A percentile compares a stretch with the other conserved stretches of the same genome.
These are phyloP conservation scores for Calonectria pauciramosa DNA, from an alignment of 2,329 filamentous ascomycete genomes.

Conservation along the genomic window DNA sequence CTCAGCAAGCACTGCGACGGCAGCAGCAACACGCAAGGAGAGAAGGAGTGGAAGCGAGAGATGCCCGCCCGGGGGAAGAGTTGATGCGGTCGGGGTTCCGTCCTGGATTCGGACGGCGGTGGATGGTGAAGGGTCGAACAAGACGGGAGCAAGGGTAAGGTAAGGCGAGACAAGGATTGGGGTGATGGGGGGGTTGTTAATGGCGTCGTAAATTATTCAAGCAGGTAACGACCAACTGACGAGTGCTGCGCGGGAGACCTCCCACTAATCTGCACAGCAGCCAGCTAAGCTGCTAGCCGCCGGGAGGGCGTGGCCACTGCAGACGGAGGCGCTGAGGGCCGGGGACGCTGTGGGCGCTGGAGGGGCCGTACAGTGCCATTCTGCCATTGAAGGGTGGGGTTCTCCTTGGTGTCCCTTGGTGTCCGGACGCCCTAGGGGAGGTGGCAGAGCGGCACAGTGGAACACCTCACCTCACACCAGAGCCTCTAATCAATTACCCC, in stretches of 20 bases:
- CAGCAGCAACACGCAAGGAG: constrained; percentile 2
- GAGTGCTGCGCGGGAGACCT: neutral
- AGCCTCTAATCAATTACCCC: neutral
- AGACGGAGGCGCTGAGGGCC: constrained; percentile 7
- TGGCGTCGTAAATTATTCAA: constrained; percentile 15
- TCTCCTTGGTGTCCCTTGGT: neutral
- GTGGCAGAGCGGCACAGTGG: constrained; percentile 1
- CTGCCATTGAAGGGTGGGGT: neutral
- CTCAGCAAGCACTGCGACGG: constrained; percentile 13
- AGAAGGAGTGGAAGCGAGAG: constrained; percentile 16
- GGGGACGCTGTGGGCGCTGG: constrained; percentile 14
- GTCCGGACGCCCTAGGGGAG: neutral
- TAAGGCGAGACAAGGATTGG: constrained; percentile 7
- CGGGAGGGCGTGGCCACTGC: constrained; percentile 7
- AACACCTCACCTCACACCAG: constrained; percentile 4
- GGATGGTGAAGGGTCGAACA: constrained; percentile 11
- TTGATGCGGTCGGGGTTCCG: constrained; percentile 23
- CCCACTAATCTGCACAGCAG: neutral
- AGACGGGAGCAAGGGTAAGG: constrained; percentile 24
- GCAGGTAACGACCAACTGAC: constrained; percentile 7
- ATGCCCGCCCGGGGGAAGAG: constrained; percentile 8
- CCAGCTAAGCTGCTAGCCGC: constrained; percentile 6
- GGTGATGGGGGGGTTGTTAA: constrained; percentile 1
- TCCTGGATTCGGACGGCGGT: constrained; percentile 20
- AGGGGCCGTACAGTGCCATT: neutral